Evolutionary conservation across 2,329 filamentous ascomycete species (phyloP), one percentile per base, ranked within the genome.

Genomic region (Colletotrichum liriopes): DNA sequence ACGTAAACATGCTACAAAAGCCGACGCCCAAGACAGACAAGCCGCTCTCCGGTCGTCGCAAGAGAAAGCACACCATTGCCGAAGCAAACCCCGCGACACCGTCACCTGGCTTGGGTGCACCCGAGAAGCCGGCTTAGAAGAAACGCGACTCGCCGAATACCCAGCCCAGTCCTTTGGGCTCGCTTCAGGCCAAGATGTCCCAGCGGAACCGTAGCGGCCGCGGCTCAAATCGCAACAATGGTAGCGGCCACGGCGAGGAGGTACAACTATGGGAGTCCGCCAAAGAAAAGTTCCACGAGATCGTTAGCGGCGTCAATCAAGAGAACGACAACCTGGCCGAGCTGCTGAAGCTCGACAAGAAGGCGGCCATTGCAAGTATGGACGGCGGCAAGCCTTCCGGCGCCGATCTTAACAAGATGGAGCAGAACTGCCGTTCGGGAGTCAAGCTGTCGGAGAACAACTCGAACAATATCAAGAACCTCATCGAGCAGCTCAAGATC

Each of bases 171-270:
- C 64, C 68, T 41, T 18, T 37, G 26, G 49, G 41, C 8, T 62
- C 68, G 12, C 55, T 61, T 2, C 52, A 60, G 37, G 66, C 43
- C 29, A 73, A 76, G 65, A 86, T 85, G 83, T 84, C 84, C 54
- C 84, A 85, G 76, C 80, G 84, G 72, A 84, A 84, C 72, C 82
- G 84, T 66, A 84, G 83, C 75, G 83, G 82, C 63, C 84, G 84
- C 73, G 83, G 83, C 49, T 83, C 82, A 51, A 83, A 83, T 77
- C 82, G 84, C 52, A 85, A 84, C 77, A 85, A 83, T 59, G 82
- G 83, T 35, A 81, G 82, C 72, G 75, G 80, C 9, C 82, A 84
- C 41, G 84, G 84, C 37, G 84, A 86, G 73, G 84, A 86, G 75
- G 82, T 80, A 11, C 79, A 83, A 58, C 81, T 85, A 7, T 86